A percentile compares a stretch with the other conserved stretches of the same genome.
Evolutionary conservation across 805 yeast species (phyloP).

Genomic region (Saccharomycopsis vini): DNA sequence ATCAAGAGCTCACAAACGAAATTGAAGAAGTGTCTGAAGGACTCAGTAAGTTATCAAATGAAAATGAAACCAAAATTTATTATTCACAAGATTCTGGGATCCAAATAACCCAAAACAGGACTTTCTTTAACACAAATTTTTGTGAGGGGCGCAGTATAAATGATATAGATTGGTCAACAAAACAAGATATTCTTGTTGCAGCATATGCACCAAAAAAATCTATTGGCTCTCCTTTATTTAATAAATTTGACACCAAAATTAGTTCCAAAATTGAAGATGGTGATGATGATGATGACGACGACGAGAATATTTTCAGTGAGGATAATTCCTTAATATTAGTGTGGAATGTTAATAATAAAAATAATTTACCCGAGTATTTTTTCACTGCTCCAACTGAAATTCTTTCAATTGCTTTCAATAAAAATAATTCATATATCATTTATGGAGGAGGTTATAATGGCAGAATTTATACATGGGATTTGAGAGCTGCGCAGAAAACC

Average conservation of each 20-base stretch:
- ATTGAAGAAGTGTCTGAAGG: too few species aligned
- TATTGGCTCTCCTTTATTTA: neutral
- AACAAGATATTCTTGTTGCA: conserved; percentile 18
- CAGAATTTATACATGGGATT: conserved; percentile 33
- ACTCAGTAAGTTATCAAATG: too few species aligned
- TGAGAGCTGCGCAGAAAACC: conserved; percentile 10
- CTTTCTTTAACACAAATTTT: conserved; percentile 4
- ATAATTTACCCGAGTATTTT: conserved; percentile 24
- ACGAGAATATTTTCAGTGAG: neutral
- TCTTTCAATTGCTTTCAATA: conserved; percentile 27
- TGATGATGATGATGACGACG: neutral
- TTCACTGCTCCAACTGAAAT: conserved; percentile 29
- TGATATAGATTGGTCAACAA: conserved; percentile 20
- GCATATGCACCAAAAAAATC: conserved; percentile 9
- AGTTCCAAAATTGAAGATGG: neutral
- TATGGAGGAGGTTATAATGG: conserved; percentile 36
- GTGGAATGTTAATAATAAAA: conserved; percentile 21
- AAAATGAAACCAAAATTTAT: too few species aligned
- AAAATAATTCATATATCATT: conserved; percentile 24
- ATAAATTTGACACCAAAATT: neutral
- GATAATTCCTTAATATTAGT: conserved; percentile 26
- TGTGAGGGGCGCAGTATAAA: conserved; percentile 11
- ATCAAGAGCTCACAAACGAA: neutral
- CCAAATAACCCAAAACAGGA: conserved; percentile 1
- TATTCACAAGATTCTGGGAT: conserved; percentile 1